Evolutionary conservation across 2,329 filamentous ascomycete species (phyloP).

Genomic region (Aspergillus ustus): DNA sequence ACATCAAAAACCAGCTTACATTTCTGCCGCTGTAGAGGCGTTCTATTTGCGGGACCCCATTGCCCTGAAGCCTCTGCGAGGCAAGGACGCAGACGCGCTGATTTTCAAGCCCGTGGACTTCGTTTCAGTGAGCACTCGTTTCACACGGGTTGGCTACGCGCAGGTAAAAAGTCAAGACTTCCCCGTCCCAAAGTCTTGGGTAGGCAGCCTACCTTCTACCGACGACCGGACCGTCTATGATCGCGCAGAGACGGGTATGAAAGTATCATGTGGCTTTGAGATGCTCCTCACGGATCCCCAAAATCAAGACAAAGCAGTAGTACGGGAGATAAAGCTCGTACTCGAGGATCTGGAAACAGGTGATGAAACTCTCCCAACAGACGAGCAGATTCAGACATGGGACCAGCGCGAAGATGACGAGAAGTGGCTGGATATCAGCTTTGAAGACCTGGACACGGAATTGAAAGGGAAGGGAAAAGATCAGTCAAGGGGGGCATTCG

Average conservation of each 20-base stretch:
- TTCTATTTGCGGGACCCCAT: constrained; percentile 91
- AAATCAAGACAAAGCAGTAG: constrained; percentile 68
- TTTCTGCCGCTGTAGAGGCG: constrained; percentile 83
- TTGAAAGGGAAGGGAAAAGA: constrained; percentile 56
- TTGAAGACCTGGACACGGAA: constrained; percentile 84
- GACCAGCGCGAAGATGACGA: constrained; percentile 77
- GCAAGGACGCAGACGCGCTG: constrained; percentile 58
- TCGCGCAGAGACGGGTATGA: constrained; percentile 77
- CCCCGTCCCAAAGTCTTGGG: constrained; percentile 63
- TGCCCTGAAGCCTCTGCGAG: constrained; percentile 70
- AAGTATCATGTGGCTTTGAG: constrained; percentile 86
- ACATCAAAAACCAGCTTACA: constrained; percentile 72
- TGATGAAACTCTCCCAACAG: constrained; percentile 70
- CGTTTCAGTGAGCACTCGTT: constrained; percentile 76
- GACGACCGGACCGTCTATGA: constrained; percentile 51
- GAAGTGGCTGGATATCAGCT: constrained; percentile 89
- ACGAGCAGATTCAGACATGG: constrained; percentile 77
- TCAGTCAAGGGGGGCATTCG: constrained; percentile 43
- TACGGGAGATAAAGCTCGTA: constrained; percentile 76
- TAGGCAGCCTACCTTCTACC: constrained; percentile 46
- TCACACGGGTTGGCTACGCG: constrained; percentile 88
- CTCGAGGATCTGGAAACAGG: constrained; percentile 77
- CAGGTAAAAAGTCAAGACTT: constrained; percentile 89
- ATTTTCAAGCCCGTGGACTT: constrained; percentile 78
- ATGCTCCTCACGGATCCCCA: constrained; percentile 75